Percentiles rank a stretch among this genome's conserved stretches.
Conservation (phyloP, 2,329 filamentous ascomycete species). For the Aspergillus flavus region DNA sequence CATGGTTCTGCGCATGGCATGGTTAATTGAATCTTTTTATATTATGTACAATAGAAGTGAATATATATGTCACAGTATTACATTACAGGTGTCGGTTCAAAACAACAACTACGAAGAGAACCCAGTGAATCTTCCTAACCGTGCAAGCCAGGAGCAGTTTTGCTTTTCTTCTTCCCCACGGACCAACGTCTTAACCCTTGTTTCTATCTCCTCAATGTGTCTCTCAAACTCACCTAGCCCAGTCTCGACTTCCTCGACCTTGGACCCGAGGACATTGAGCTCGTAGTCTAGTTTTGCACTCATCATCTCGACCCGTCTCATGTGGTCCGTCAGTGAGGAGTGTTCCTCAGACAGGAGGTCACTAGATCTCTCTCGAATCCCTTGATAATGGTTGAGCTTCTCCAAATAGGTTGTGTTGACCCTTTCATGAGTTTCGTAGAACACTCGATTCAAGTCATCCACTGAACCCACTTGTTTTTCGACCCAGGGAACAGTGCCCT, state of each 20-base stretch:
- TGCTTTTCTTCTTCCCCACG: conserved; percentile 64
- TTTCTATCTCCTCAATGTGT: conserved; percentile 73
- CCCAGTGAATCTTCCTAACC: conserved; percentile 46
- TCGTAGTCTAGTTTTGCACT: conserved; percentile 91
- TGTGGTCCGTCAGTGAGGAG: conserved; percentile 66
- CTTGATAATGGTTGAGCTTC: conserved; percentile 69
- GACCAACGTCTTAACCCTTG: conserved; percentile 64
- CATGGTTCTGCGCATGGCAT: conserved; percentile 13
- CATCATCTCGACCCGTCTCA: conserved; percentile 78
- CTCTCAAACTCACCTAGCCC: conserved; percentile 77
- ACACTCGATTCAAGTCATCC: conserved; percentile 64
- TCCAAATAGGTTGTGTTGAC: conserved; percentile 70
- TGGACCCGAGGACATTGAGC: conserved; percentile 74
- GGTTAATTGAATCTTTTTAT: conserved; percentile 10
- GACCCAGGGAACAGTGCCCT: conserved; percentile 46
- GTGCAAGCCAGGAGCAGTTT: conserved; percentile 62
- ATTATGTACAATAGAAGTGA: conserved; percentile 27
- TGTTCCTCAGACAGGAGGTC: conserved; percentile 72
- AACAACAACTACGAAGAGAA: conserved; percentile 21
- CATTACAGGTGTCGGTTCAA: conserved; percentile 8
- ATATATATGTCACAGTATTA: conserved; percentile 16
- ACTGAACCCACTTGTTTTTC: conserved; percentile 46
- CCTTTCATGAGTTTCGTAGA: conserved; percentile 65
- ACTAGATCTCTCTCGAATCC: conserved; percentile 66
- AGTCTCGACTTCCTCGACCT: conserved; percentile 85